Conservation (phyloP, 495 filamentous ascomycete genomes). For the Penicillium fimorum region DNA sequence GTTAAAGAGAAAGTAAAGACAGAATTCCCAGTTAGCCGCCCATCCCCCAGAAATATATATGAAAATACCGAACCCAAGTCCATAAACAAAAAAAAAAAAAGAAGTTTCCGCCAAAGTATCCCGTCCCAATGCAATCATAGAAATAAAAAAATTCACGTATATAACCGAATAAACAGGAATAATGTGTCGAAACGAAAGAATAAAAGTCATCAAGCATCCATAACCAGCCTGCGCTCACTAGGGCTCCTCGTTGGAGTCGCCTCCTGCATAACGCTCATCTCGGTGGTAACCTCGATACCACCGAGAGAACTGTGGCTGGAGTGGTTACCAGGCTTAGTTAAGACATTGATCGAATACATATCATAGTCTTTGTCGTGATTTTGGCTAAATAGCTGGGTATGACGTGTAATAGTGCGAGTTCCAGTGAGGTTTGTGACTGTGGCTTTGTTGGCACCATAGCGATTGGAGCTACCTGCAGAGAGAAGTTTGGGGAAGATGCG, state of each 20-base stretch:
- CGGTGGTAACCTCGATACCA: slow-evolving; percentile 40
- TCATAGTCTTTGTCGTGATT: slow-evolving; percentile 33
- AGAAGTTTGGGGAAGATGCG: slow-evolving; percentile 69
- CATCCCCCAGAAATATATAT: background rate
- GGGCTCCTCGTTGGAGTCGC: slow-evolving; percentile 16
- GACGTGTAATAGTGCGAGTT: slow-evolving; percentile 18
- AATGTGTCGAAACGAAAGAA: slow-evolving; percentile 1
- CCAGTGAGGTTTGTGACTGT: slow-evolving; percentile 20
- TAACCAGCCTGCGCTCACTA: slow-evolving; percentile 27
- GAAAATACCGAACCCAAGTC: slow-evolving; percentile 1
- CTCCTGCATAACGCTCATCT: slow-evolving; percentile 35
- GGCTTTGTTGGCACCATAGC: slow-evolving; percentile 19
- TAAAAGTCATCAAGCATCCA: slow-evolving; percentile 21
- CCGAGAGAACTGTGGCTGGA: slow-evolving; percentile 14
- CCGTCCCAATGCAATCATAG: slow-evolving; percentile 18
- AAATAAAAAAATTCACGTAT: background rate
- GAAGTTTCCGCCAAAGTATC: slow-evolving; percentile 2
- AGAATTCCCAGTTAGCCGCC: slow-evolving; percentile 12
- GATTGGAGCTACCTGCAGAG: slow-evolving; percentile 33
- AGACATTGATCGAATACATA: slow-evolving; percentile 34
- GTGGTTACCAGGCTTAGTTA: slow-evolving; percentile 18
- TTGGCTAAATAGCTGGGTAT: slow-evolving; percentile 24
- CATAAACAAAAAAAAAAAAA: background rate
- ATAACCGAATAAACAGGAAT: background rate
- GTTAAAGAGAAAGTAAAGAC: background rate